Base-by-base conservation (phyloP, 164 flowering plant genomes). In the Annona cherimola region DNA sequence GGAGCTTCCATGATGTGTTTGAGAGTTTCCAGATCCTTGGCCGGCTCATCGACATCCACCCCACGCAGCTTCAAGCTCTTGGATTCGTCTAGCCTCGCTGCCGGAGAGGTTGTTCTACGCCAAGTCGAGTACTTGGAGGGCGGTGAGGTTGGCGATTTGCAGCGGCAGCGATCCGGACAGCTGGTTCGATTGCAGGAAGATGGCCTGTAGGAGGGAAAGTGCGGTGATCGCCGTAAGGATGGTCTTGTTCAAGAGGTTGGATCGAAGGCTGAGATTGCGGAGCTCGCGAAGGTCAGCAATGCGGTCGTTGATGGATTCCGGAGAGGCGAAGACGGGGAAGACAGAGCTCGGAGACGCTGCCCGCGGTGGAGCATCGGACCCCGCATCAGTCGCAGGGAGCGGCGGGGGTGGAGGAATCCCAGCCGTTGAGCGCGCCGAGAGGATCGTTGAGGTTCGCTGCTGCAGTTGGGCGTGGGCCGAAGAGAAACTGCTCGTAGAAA, bases 331-430 rank as follows among this genome's bases (percentile, higher is more conserved):
- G n/a, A n/a, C n/a, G n/a, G n/a, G n/a, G n/a, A n/a, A n/a, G n/a
- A n/a, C n/a, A n/a, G n/a, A n/a, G n/a, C n/a, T n/a, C n/a, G n/a
- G n/a, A n/a, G n/a, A n/a, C n/a, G n/a, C n/a, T n/a, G n/a, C n/a
- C 74, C 43, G 69, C 20, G 45, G 70, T 14, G 63, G 59, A 76
- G 72, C 99, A 95, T 26, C 39, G 14, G 61, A 95, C 77, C 46
- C 99, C 99, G 39, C 86, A 87, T 98, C 99, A 95, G 82, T 93
- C 96, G 66, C 99, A 94, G 5, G 98, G 98, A 45, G 98, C 93
- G 12, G 74, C 65, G 0, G 89, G 84, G n/a, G 95, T 81, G 60
- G 92, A 71, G 0, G 85, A 5, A 66, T 86, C 84, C 99, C 99
- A 94, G 40, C 85, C 85, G 79, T 42, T 71, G n/a, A 92, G 74